Percentiles rank a stretch among this genome's conserved stretches.
Evolutionary conservation across 306 rosid genomes (phyloP).

Genomic region (Castanopsis chinensis): DNA sequence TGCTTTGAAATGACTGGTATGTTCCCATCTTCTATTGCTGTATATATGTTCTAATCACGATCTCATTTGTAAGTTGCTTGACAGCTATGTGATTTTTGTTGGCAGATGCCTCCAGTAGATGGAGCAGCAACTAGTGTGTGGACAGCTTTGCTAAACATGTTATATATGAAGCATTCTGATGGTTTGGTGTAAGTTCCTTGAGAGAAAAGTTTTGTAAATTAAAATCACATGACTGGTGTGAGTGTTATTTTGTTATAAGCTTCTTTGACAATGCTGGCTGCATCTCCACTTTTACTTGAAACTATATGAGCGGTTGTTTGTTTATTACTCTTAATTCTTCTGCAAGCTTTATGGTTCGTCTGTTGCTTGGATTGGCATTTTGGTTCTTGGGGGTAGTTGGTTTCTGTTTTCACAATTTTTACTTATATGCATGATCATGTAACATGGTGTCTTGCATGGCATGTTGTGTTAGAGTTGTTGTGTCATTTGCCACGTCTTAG

Average conservation of each 20-base stretch:
- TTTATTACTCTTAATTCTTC: background rate
- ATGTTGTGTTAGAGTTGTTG: background rate
- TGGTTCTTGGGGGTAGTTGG: background rate
- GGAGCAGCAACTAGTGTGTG: background rate
- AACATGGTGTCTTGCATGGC: background rate
- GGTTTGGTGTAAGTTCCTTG: background rate
- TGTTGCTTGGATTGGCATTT: background rate
- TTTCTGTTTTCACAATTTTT: background rate
- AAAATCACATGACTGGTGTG: background rate
- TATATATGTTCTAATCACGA: background rate
- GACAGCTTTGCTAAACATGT: background rate
- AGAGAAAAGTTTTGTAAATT: background rate
- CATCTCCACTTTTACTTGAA: too few relatives aligned
- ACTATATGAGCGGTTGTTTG: background rate
- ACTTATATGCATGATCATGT: background rate
- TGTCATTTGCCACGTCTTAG: background rate
- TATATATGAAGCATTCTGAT: background rate
- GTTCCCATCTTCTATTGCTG: constrained; percentile 1
- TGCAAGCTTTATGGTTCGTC: background rate
- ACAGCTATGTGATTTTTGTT: constrained; percentile 5
- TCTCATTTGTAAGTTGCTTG: constrained; percentile 2
- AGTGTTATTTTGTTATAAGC: too few relatives aligned
- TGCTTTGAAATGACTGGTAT: constrained; percentile 17
- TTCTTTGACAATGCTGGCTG: too few relatives aligned
- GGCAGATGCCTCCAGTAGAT: constrained; percentile 24